Evolutionary conservation across 495 filamentous ascomycete species (phyloP).

Genomic region (Neurospora tetrasperma): DNA sequence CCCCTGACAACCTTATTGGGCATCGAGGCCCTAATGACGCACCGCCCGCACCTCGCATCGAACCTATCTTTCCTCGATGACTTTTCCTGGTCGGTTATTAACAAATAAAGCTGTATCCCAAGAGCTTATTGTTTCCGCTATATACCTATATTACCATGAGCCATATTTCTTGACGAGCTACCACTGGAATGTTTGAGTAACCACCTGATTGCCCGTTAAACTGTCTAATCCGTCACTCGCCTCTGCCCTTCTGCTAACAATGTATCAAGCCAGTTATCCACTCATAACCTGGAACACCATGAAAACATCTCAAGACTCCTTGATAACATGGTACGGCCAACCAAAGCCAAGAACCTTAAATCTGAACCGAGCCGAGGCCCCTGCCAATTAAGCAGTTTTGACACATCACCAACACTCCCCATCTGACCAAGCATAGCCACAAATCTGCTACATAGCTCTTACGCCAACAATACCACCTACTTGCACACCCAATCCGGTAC

Average conservation of each 20-base stretch:
- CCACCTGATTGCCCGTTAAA: background rate
- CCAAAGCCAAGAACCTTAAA: background rate
- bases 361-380: background rate
- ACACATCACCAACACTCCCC: background rate
- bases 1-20: background rate
- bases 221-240: background rate
- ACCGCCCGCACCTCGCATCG: background rate
- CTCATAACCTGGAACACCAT: background rate
- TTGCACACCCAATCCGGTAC: background rate
- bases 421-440: background rate
- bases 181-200: background rate
- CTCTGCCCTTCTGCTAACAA: background rate
- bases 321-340: background rate
- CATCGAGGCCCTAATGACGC: background rate
- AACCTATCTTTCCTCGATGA: background rate
- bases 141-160: background rate
- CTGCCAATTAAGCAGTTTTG: background rate
- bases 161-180: background rate
- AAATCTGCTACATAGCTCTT: background rate
- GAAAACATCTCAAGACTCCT: background rate
- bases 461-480: background rate
- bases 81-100: background rate
- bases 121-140: background rate
- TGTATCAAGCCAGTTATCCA: background rate
- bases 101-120: background rate